These are phyloP conservation scores for Geosmithia flava DNA, from an alignment of 2,329 filamentous ascomycete species.

Conservation along the genomic window DNA sequence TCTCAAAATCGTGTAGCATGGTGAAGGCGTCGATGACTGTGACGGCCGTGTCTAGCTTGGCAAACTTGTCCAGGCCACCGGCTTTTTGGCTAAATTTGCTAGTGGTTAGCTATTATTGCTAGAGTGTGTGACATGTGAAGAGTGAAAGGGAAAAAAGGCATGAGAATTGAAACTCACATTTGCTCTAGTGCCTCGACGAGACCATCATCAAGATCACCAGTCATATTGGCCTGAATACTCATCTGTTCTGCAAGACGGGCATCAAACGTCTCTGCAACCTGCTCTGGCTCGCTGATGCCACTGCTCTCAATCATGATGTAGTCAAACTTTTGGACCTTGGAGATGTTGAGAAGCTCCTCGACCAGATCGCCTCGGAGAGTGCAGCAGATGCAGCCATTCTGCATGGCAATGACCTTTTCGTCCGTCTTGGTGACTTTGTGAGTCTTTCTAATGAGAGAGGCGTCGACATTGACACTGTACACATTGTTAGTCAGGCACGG, in stretches of 20 bases:
- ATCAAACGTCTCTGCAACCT: conserved; percentile 64
- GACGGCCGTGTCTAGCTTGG: conserved; percentile 56
- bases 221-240: conserved; percentile 15
- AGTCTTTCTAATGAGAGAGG: conserved; percentile 42
- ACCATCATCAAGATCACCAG: conserved; percentile 18
- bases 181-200: conserved; percentile 22
- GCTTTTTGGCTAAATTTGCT: conserved; percentile 27
- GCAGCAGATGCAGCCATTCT: conserved; percentile 69
- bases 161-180: conserved; percentile 16
- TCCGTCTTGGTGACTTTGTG: conserved; percentile 44
- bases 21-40: conserved; percentile 65
- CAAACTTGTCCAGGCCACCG: conserved; percentile 54
- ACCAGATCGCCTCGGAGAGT: conserved; percentile 60
- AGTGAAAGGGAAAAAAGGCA: too few species aligned
- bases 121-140: too few species aligned
- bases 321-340: conserved; percentile 51
- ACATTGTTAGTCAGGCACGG: conserved; percentile 1
- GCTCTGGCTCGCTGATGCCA: conserved; percentile 60
- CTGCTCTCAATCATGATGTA: conserved; percentile 63
- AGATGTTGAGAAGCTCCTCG: conserved; percentile 52
- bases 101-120: neutral
- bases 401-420: conserved; percentile 54
- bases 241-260: conserved; percentile 37
- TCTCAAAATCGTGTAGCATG: conserved; percentile 61
- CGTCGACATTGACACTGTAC: conserved; percentile 50